These are phyloP conservation scores for Priceomyces fermenticarens DNA, from an alignment of 805 yeast genomes.

Conservation along the genomic window DNA sequence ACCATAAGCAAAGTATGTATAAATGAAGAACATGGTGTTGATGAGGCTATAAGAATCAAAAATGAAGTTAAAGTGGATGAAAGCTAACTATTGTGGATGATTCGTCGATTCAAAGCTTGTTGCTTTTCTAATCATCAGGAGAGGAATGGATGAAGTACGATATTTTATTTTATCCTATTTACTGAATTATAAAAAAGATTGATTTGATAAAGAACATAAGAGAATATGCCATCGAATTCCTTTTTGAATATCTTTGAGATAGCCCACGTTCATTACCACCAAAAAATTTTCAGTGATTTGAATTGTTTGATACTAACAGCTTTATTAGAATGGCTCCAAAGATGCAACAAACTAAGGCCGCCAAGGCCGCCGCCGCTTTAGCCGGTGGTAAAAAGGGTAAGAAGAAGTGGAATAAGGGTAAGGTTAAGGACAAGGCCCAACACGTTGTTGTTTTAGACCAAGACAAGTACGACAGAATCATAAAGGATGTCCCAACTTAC, in stretches of 20 bases:
- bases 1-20: conserved; percentile 2
- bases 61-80: too few relatives aligned
- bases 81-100: too few relatives aligned
- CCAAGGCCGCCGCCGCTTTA: conserved; percentile 99
- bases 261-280: too few relatives aligned
- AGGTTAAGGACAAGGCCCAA: conserved; percentile 99
- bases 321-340: conserved; percentile 89
- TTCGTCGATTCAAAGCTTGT: too few relatives aligned
- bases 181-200: too few relatives aligned
- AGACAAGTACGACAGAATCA: conserved; percentile 98
- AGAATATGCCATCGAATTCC: too few relatives aligned
- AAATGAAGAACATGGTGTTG: not conserved
- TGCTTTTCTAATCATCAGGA: too few relatives aligned
- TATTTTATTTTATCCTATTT: too few relatives aligned
- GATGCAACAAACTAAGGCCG: conserved; percentile 98
- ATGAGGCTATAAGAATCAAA: too few relatives aligned
- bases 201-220: too few relatives aligned
- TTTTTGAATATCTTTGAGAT: too few relatives aligned
- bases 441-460: conserved; percentile 97
- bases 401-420: conserved; percentile 99
- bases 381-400: conserved; percentile 99
- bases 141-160: too few relatives aligned
- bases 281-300: not conserved
- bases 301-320: conserved; percentile 18
- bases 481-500: conserved; percentile 99